Evolutionary conservation across 2,329 filamentous ascomycete genomes (phyloP), one percentile per base, ranked within the genome.

Genomic region (Sphaceloma murrayae): DNA sequence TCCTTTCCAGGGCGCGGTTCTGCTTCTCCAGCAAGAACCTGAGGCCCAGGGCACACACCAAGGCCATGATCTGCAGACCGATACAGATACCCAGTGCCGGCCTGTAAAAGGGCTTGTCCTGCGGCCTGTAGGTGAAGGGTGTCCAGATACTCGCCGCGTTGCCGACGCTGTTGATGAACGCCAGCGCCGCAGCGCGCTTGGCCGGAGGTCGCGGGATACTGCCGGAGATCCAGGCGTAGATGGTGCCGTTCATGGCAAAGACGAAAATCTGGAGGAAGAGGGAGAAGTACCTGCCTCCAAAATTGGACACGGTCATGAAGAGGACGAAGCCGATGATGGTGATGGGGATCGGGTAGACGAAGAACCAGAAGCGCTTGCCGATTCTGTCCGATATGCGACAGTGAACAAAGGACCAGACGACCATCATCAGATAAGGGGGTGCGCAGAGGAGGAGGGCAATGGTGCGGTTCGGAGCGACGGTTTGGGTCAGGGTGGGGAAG

Each of bases 201-300:
- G 82, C 78, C 0, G 82, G 80, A 3, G 85, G 84, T 4, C 83
- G 74, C 0, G 83, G 82, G 42, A 89, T 70, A 1, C 78, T 81
- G 57, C 82, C 85, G 34, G 74, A 77, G 51, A 88, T 85, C 84
- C 84, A 91, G 2, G 78, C 81, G 55, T 78, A 85, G 36, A 75
- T 53, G 74, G 69, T 73, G 24, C 67, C 68, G 59, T 73, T 72
- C 57, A 70, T 70, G 11, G 69, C 65, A 51, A 75, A 75, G 46
- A 76, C 65, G 51, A 75, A 73, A 49, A 67, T 66, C 62, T 75
- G 70, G 29, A 75, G 58, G 62, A 75, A 75, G 47, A 75, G 61
- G 17, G 65, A 67, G 58, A 75, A 70, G 60, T 76, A 78, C 13
- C 69, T 66, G 0, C 72, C 65, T 0, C 69, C 73, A 45, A 77